Conservation (phyloP, 345 rosid genomes). For the Cardamine chenopodiifolia region DNA sequence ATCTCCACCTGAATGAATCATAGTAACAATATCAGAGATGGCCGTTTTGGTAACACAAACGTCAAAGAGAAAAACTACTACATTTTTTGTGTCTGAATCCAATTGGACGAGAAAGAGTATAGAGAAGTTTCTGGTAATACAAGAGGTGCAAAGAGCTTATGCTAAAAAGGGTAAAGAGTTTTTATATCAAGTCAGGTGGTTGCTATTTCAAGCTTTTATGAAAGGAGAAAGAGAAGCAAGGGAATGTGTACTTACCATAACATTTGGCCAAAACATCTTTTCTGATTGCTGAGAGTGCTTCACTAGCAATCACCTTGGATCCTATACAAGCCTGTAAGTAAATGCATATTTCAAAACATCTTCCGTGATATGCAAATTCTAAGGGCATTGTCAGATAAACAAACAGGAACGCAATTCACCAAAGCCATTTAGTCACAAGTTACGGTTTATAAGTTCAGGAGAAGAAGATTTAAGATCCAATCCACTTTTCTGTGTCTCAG, state of each 20-base stretch:
- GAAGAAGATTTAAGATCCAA: conserved; percentile 3
- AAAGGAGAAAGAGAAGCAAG: conserved; percentile 6
- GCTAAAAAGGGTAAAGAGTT: not conserved
- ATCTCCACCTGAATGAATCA: conserved; percentile 74
- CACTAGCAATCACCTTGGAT: conserved; percentile 94
- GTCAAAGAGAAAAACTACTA: conserved; percentile 7
- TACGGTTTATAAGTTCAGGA: conserved; percentile 4
- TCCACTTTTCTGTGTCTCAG: not conserved
- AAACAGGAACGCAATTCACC: not conserved
- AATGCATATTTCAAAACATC: not conserved
- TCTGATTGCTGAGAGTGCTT: conserved; percentile 84
- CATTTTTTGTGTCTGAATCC: not conserved
- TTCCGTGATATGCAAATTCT: not conserved
- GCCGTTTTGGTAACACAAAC: too few species aligned
- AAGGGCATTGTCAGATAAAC: not conserved
- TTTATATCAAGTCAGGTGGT: not conserved
- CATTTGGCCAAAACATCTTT: conserved; percentile 99
- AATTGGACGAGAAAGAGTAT: not conserved
- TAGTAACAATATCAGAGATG: conserved; percentile 25
- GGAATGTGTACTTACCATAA: conserved; percentile 62
- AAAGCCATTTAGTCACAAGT: not conserved
- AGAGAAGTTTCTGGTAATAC: not conserved
- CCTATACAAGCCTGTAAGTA: conserved; percentile 91
- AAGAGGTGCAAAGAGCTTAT: not conserved
- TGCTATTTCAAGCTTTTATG: conserved; percentile 13